phyloP scores from a whole-genome alignment of 345 rosid genomes.

The Stellera chamaejasme region DNA sequence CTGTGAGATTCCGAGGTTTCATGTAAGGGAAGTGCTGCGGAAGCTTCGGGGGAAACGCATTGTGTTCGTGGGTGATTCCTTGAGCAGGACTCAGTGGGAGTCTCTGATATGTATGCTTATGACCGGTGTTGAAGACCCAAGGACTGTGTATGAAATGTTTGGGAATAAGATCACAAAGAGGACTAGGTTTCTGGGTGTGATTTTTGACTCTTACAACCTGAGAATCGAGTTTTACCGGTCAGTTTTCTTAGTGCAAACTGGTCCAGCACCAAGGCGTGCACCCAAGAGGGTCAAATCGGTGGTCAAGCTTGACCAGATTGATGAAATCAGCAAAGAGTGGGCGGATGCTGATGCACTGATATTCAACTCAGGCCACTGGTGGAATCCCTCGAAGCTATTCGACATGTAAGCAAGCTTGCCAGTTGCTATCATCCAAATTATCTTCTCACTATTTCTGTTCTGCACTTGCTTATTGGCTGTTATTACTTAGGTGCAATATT shows the following conservation, averaged over 20 bases:
- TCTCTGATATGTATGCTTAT: conserved; percentile 67
- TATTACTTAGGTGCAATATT: too few relatives aligned
- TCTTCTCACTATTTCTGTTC: neutral
- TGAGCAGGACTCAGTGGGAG: conserved; percentile 73
- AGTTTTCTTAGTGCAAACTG: conserved; percentile 56
- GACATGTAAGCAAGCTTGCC: conserved; percentile 43
- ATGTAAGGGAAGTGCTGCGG: conserved; percentile 29
- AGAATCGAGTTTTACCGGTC: conserved; percentile 61
- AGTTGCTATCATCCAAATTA: too few relatives aligned
- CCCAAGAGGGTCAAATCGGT: conserved; percentile 62
- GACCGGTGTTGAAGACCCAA: conserved; percentile 61
- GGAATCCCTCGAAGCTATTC: conserved; percentile 63
- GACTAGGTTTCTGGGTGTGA: conserved; percentile 44
- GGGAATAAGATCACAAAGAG: conserved; percentile 48
- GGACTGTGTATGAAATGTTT: conserved; percentile 48
- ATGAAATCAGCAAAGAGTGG: conserved; percentile 64
- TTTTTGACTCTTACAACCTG: conserved; percentile 38
- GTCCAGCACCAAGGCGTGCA: conserved; percentile 35
- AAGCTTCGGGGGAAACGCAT: conserved; percentile 51
- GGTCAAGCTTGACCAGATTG: conserved; percentile 44
- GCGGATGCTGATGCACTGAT: conserved; percentile 54
- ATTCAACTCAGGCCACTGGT: conserved; percentile 77
- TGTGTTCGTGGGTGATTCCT: conserved; percentile 65
- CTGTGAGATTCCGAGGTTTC: conserved; percentile 54
- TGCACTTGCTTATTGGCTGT: too few relatives aligned